Evolutionary conservation across 257 asterid species (phyloP), one percentile per base, ranked within the genome.

Genomic region (Scutellaria barbata): DNA sequence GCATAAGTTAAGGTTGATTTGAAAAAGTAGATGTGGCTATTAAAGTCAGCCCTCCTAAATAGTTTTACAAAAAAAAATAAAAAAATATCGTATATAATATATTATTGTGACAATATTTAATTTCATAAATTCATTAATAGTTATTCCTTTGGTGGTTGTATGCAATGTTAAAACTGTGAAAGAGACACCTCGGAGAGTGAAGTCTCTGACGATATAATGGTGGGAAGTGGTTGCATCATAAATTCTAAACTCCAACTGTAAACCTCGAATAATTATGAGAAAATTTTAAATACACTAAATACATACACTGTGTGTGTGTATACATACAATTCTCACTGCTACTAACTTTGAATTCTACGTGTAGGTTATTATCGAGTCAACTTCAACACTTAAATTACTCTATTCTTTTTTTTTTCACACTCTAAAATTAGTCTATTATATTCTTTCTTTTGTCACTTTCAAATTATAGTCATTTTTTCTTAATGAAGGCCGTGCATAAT

Each of bases 161-260:
- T 13, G 30, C 7, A 14, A 35, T 59, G 76, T 71, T 61, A 61
- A 72, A 3, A 11, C 8, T 33, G 48, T 33, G 77, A 62, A n/a
- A 39, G 60, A 20, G 77, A 61, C 70, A 22, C 17, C 11, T 30
- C 40, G 25, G 4, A 12, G 48, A 48, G 64, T 50, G 66, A 60
- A 75, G 59, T 40, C 51, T 68, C 43, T 41, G 52, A 45, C 22
- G 45, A 52, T 42, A 33, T 53, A 17, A 45, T 69, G 73, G 39
- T 55, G 69, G 54, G 76, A 70, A 55, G 77, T 63, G 37, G 77
- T 76, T 70, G 81, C 25, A 76, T 63, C 76, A 76, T 76, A 45
- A 76, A 76, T 71, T 76, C 62, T n/a, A 45, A 8, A 43, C 73
- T 65, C 55, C 71, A 57, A 30, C 61, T 25, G 71, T 47, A 12